phyloP scores from a whole-genome alignment of 768 basidiomycete species.

The Boletus pseudopeckii region DNA sequence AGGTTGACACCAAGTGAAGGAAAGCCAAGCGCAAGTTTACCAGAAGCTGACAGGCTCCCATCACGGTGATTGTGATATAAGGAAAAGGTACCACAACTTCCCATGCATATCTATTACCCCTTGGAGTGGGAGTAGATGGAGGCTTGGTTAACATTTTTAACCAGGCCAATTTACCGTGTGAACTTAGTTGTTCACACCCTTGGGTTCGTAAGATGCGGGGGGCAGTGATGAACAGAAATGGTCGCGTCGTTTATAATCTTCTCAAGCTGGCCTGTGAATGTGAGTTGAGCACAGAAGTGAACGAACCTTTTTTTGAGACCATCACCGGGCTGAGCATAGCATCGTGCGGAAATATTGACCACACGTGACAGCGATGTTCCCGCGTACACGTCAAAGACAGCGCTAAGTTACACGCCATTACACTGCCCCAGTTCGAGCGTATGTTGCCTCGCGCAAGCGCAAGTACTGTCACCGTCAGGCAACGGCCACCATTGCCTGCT shows the following conservation, averaged over 20 bases:
- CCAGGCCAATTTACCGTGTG: background rate
- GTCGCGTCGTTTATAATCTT: background rate
- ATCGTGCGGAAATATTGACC: too few relatives aligned
- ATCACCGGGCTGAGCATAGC: background rate
- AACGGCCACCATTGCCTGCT: too few relatives aligned
- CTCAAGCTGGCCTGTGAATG: background rate
- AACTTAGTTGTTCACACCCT: background rate
- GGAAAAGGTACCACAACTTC: background rate
- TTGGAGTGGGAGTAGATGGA: background rate
- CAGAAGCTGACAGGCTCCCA: background rate
- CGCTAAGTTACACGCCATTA: too few relatives aligned
- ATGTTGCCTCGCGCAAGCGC: too few relatives aligned
- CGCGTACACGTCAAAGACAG: too few relatives aligned
- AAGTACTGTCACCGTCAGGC: too few relatives aligned
- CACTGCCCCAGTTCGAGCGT: too few relatives aligned
- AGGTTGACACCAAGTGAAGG: background rate
- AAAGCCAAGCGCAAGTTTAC: background rate
- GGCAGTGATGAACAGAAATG: background rate
- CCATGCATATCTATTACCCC: background rate
- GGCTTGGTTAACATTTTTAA: conserved; percentile 1
- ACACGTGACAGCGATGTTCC: too few relatives aligned
- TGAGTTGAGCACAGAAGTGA: background rate
- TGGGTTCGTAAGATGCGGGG: too few relatives aligned
- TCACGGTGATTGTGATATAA: background rate
- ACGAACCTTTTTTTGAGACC: background rate